These are phyloP conservation scores for Colletotrichum liaoningense DNA, from an alignment of 2,329 filamentous ascomycete genomes.

Conservation along the genomic window DNA sequence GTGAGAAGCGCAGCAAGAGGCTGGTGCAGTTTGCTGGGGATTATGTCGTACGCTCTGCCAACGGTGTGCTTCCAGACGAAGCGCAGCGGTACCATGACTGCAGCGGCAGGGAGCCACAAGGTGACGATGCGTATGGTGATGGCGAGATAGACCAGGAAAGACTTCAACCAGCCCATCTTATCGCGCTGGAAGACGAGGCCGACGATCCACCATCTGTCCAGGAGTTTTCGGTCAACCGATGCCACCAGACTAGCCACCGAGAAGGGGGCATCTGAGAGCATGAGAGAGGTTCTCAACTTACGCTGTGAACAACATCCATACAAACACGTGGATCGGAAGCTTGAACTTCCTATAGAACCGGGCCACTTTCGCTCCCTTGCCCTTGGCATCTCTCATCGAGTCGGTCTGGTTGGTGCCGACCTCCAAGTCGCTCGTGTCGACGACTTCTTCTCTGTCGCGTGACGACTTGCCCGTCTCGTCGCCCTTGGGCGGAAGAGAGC, in stretches of 20 bases:
- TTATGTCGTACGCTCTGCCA: slow-evolving; percentile 18
- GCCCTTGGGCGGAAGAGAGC: background rate
- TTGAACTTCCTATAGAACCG: slow-evolving; percentile 18
- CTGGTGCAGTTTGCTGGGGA: slow-evolving; percentile 25
- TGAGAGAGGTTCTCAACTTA: slow-evolving; percentile 13
- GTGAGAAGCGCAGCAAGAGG: slow-evolving; percentile 23
- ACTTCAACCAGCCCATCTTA: slow-evolving; percentile 67
- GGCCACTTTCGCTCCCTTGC: background rate
- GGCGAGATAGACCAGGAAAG: slow-evolving; percentile 73
- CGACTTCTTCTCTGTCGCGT: background rate
- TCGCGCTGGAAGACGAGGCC: slow-evolving; percentile 31
- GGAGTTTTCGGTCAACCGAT: background rate
- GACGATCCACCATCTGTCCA: slow-evolving; percentile 31
- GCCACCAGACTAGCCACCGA: background rate
- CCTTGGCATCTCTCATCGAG: background rate
- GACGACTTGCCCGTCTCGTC: background rate
- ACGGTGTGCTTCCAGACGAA: slow-evolving; percentile 20
- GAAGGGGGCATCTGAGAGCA: background rate
- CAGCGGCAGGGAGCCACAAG: slow-evolving; percentile 25
- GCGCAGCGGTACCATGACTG: slow-evolving; percentile 27
- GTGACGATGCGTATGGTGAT: slow-evolving; percentile 70
- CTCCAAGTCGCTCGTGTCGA: slow-evolving; percentile 24
- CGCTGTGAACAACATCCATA: slow-evolving; percentile 29
- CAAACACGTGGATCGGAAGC: slow-evolving; percentile 18
- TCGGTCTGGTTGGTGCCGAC: slow-evolving; percentile 4